A percentile compares a stretch with the other conserved stretches of the same genome.
These are phyloP conservation scores for Withania somnifera DNA, from an alignment of 305 asterid genomes.

Conservation along the genomic window DNA sequence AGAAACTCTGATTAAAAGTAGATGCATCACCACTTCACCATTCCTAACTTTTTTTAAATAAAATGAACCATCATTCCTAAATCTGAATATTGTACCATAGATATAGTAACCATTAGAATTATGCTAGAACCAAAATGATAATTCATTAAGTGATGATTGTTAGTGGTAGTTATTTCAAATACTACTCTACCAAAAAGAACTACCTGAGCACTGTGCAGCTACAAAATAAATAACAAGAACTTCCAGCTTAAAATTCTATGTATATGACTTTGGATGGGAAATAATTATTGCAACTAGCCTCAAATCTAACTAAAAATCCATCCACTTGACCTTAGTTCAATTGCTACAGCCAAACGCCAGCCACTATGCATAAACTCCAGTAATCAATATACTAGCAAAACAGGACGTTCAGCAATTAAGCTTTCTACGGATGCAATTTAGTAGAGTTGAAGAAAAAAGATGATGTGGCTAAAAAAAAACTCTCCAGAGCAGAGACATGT, in stretches of 20 bases:
- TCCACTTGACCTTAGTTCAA: neutral
- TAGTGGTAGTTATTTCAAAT: neutral
- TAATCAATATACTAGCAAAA: neutral
- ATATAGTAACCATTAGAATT: neutral
- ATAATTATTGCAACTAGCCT: neutral
- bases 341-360: neutral
- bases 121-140: neutral
- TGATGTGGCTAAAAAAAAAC: neutral
- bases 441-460: neutral
- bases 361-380: neutral
- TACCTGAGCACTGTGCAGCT: neutral
- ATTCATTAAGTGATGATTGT: neutral
- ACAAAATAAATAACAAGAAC: neutral
- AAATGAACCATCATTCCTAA: neutral
- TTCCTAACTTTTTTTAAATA: too few species aligned
- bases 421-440: neutral
- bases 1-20: neutral
- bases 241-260: neutral
- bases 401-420: neutral
- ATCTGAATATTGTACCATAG: neutral
- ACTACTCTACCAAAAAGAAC: neutral
- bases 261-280: neutral
- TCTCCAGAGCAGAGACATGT: neutral
- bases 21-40: too few species aligned
- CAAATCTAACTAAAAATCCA: neutral